A percentile compares a stretch with the other conserved stretches of the same genome.
Evolutionary conservation across 2,329 filamentous ascomycete genomes (phyloP).

Genomic region (Aspergillus clavatus): DNA sequence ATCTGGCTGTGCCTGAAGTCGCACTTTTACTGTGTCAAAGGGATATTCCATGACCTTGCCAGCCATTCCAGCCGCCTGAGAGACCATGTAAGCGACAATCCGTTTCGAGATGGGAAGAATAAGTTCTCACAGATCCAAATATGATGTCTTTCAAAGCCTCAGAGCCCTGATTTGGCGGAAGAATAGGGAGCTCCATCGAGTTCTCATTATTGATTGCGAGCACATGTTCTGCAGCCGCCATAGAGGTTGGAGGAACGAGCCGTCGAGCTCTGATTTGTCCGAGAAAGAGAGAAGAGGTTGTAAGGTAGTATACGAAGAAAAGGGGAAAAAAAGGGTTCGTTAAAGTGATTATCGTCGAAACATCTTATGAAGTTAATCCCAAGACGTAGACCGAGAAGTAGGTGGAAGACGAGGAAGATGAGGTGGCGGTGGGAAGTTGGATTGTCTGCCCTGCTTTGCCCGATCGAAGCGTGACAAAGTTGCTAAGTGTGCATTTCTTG

Average conservation of each 20-base stretch:
- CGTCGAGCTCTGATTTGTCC: constrained; percentile 1
- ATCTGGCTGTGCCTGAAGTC: constrained; percentile 91
- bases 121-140: constrained; percentile 70
- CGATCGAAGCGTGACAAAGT: constrained; percentile 16
- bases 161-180: constrained; percentile 46
- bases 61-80: constrained; percentile 71
- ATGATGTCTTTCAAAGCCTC: constrained; percentile 80
- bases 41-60: constrained; percentile 98
- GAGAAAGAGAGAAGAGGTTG: constrained; percentile 4
- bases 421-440: constrained; percentile 1
- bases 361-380: constrained; percentile 22
- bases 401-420: constrained; percentile 6
- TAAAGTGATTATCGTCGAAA: constrained; percentile 18
- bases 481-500: constrained; percentile 18
- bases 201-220: constrained; percentile 36
- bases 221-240: constrained; percentile 37
- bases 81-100: constrained; percentile 2
- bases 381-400: too few species aligned
- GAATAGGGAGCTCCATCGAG: constrained; percentile 37
- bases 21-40: constrained; percentile 97
- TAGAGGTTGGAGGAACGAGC: constrained; percentile 20
- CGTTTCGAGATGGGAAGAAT: not conserved
- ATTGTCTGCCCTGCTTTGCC: constrained; percentile 12
- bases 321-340: not conserved
- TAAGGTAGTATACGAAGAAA: constrained; percentile 4